Percentiles rank a stretch among this genome's conserved stretches.
Conservation (phyloP, 1,284 basidiomycete genomes). For the Austroboletus sp. region DNA sequence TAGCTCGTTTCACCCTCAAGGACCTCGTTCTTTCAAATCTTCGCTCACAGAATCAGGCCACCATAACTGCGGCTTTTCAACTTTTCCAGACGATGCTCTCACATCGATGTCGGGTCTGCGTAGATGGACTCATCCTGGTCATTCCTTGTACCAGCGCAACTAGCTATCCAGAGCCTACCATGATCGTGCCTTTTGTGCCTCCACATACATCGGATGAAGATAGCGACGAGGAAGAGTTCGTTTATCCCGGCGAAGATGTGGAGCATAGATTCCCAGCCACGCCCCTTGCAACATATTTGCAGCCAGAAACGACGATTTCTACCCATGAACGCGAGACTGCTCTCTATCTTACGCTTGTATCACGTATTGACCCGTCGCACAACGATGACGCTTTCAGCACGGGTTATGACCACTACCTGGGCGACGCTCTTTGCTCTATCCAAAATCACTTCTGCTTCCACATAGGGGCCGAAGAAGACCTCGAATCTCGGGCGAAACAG, state of each 20-base stretch:
- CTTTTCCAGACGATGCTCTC: conserved; percentile 70
- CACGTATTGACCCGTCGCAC: conserved; percentile 71
- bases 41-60: conserved; percentile 55
- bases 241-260: conserved; percentile 52
- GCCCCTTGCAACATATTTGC: conserved; percentile 40
- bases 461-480: conserved; percentile 35
- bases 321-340: conserved; percentile 79
- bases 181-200: conserved; percentile 27
- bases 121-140: conserved; percentile 62
- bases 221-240: conserved; percentile 59
- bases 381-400: conserved; percentile 73
- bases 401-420: conserved; percentile 79
- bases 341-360: conserved; percentile 73
- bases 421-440: conserved; percentile 68
- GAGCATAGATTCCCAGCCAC: conserved; percentile 16
- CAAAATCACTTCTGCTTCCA: conserved; percentile 57
- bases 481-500: conserved; percentile 37
- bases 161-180: conserved; percentile 58
- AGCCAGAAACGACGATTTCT: conserved; percentile 64
- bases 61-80: conserved; percentile 70
- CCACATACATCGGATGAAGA: conserved; percentile 33
- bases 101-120: conserved; percentile 61
- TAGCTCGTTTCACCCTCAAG: conserved; percentile 83
- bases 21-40: conserved; percentile 80
- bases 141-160: conserved; percentile 67